These are phyloP conservation scores for Umbilicus rupestris DNA, from an alignment of 164 flowering plant genomes.

Conservation along the genomic window DNA sequence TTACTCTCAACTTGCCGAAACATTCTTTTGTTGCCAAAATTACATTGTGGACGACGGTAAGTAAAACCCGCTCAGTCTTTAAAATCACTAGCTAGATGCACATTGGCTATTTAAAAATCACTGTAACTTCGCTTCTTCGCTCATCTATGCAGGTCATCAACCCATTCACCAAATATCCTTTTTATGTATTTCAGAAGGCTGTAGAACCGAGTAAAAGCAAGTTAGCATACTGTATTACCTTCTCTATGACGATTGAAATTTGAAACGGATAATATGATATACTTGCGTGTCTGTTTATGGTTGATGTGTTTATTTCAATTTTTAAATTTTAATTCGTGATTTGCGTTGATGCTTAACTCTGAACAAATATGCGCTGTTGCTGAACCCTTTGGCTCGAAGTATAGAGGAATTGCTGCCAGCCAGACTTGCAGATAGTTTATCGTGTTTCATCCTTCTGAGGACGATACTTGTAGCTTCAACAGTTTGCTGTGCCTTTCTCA, in stretches of 20 bases:
- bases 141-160: conserved; percentile 57
- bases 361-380: conserved; percentile 55
- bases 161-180: conserved; percentile 94
- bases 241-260: background rate
- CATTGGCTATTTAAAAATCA: background rate
- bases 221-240: background rate
- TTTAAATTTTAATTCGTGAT: background rate
- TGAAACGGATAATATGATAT: too few relatives aligned
- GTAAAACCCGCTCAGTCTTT: conserved; percentile 12
- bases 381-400: conserved; percentile 79
- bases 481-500: conserved; percentile 56
- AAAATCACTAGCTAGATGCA: background rate
- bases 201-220: background rate
- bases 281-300: background rate
- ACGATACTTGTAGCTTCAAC: conserved; percentile 66
- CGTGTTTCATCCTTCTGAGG: conserved; percentile 52
- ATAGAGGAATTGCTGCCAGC: conserved; percentile 72
- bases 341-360: conserved; percentile 34
- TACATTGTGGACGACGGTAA: conserved; percentile 88
- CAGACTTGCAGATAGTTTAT: conserved; percentile 24
- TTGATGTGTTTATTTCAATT: background rate
- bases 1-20: conserved; percentile 77
- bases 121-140: background rate
- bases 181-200: conserved; percentile 10
- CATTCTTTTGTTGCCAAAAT: conserved; percentile 47